Percentiles rank a stretch among this genome's conserved stretches.
phyloP scores from a whole-genome alignment of 176 grass and related monocot species.

The Stipa capillata region DNA sequence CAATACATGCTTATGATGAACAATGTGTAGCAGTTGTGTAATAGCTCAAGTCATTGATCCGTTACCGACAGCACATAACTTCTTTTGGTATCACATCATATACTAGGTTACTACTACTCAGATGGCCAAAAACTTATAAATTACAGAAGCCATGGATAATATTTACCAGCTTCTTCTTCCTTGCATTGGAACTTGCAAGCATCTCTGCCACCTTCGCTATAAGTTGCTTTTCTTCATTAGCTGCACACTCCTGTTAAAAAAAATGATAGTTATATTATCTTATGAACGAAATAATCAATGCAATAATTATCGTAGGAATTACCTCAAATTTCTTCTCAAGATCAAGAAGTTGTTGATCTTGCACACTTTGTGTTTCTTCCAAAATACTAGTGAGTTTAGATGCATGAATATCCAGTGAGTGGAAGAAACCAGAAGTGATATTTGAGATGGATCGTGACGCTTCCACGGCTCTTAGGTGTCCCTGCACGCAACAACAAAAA shows the following conservation, averaged over 20 bases:
- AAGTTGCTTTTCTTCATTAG: slow-evolving; percentile 89
- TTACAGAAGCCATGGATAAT: neutral
- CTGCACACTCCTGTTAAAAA: slow-evolving; percentile 83
- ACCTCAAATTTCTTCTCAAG: slow-evolving; percentile 99
- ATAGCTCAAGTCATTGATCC: neutral
- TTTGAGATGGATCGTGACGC: slow-evolving; percentile 83
- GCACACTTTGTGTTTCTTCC: slow-evolving; percentile 77
- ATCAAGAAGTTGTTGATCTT: slow-evolving; percentile 85
- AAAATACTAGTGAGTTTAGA: slow-evolving; percentile 71
- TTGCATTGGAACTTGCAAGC: slow-evolving; percentile 86
- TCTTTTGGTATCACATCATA: neutral
- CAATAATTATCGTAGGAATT: slow-evolving; percentile 20
- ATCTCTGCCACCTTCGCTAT: slow-evolving; percentile 95
- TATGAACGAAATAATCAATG: slow-evolving; percentile 6
- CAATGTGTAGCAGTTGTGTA: neutral
- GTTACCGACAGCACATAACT: neutral
- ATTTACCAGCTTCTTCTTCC: slow-evolving; percentile 82
- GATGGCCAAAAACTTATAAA: neutral
- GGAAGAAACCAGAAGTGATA: slow-evolving; percentile 76
- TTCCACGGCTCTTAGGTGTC: slow-evolving; percentile 76
- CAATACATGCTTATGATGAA: slow-evolving; percentile 24
- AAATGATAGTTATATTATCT: neutral
- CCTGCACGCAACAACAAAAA: slow-evolving; percentile 38
- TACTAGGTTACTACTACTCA: neutral
- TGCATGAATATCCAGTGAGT: slow-evolving; percentile 80